A percentile compares a stretch with the other conserved stretches of the same genome.
Conservation (phyloP, 2,329 filamentous ascomycete genomes). For the Onygena corvina region DNA sequence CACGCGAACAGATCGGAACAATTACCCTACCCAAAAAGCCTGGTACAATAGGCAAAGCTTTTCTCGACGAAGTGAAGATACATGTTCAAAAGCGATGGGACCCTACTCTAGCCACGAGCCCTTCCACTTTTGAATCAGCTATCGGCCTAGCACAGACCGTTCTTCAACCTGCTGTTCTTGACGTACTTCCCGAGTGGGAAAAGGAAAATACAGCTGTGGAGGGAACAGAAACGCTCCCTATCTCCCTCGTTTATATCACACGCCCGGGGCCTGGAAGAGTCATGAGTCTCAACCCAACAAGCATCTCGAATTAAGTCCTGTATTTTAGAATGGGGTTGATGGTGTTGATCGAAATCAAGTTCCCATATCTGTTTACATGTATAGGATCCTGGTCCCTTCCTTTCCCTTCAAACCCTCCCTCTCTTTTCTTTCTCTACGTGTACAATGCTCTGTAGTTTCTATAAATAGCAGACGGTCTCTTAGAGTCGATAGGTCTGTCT, state of each 20-base stretch:
- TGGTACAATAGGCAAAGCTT: not conserved
- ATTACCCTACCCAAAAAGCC: conserved; percentile 11
- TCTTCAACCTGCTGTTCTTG: conserved; percentile 10
- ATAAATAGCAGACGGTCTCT: too few relatives aligned
- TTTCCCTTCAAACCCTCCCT: too few relatives aligned
- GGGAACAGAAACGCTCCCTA: conserved; percentile 9
- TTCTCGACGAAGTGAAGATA: conserved; percentile 11
- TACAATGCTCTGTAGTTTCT: too few relatives aligned
- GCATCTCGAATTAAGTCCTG: too few relatives aligned
- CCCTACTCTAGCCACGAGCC: conserved; percentile 5
- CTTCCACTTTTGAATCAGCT: not conserved
- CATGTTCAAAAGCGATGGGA: conserved; percentile 11
- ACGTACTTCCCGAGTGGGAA: conserved; percentile 10
- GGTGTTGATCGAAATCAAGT: too few relatives aligned
- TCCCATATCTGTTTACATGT: too few relatives aligned
- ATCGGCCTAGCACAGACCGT: conserved; percentile 8
- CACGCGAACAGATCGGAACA: conserved; percentile 10
- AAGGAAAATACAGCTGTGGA: conserved; percentile 9
- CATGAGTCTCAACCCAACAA: too few relatives aligned
- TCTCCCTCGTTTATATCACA: conserved; percentile 10
- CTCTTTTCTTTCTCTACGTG: too few relatives aligned
- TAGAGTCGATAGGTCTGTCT: too few relatives aligned
- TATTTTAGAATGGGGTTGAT: too few relatives aligned
- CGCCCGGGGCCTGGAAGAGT: conserved; percentile 9
- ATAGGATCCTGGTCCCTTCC: too few relatives aligned